Evolutionary conservation across 108 stramenopile species (phyloP).

Genomic region (Mediolabrus comicus): DNA sequence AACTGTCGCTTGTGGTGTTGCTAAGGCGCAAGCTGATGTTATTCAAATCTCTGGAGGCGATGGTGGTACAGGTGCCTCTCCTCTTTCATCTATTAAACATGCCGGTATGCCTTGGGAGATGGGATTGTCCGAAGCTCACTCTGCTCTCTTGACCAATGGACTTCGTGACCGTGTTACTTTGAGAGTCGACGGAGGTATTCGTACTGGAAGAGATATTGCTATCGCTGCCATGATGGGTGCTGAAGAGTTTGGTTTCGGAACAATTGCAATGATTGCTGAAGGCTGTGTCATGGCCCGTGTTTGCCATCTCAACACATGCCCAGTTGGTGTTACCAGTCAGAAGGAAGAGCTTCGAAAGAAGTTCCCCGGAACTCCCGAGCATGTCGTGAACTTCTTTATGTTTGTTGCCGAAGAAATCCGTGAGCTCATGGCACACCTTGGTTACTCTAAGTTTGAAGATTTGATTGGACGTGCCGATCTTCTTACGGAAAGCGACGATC

Average conservation of each 20-base stretch:
- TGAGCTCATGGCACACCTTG: constrained; percentile 83
- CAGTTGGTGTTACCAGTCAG: constrained; percentile 94
- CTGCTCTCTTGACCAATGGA: constrained; percentile 82
- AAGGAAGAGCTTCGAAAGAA: constrained; percentile 95
- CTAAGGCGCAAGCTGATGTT: constrained; percentile 95
- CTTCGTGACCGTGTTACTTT: constrained; percentile 89
- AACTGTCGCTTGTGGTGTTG: constrained; percentile 94
- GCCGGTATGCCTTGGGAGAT: constrained; percentile 94
- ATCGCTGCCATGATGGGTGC: constrained; percentile 91
- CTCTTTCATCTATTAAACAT: constrained; percentile 90
- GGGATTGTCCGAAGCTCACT: constrained; percentile 90
- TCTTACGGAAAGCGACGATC: constrained; percentile 66
- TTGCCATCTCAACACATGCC: constrained; percentile 96
- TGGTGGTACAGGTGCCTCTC: constrained; percentile 93
- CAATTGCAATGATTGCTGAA: constrained; percentile 94
- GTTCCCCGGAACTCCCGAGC: constrained; percentile 96
- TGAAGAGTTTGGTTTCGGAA: constrained; percentile 93
- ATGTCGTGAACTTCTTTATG: constrained; percentile 96
- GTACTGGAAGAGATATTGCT: constrained; percentile 89
- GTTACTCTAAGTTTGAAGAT: constrained; percentile 91
- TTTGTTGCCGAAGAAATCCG: constrained; percentile 94
- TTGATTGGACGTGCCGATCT: constrained; percentile 92
- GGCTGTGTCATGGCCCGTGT: constrained; percentile 96
- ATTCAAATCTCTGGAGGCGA: constrained; percentile 94
- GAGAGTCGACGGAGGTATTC: constrained; percentile 91